Conservation (phyloP, 345 rosid species). For the Populus davidiana region DNA sequence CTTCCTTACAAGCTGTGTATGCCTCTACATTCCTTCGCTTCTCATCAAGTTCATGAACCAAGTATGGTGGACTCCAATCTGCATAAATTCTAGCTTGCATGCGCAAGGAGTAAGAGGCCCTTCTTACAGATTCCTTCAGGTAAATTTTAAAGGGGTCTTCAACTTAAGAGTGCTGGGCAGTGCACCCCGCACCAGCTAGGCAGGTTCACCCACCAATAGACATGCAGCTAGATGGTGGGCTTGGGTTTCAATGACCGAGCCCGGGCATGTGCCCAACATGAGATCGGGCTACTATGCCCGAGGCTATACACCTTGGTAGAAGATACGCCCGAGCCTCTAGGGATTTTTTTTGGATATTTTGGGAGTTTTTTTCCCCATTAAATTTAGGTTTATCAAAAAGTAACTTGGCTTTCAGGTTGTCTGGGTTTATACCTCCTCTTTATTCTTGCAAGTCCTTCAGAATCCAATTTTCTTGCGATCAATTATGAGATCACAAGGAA, state of each 20-base stretch:
- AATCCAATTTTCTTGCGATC: slow-evolving; percentile 15
- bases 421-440: slow-evolving; percentile 6
- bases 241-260: too few relatives aligned
- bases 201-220: too few relatives aligned
- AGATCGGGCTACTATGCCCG: too few relatives aligned
- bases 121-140: slow-evolving; percentile 8
- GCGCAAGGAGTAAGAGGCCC: slow-evolving; percentile 11
- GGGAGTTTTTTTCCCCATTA: too few relatives aligned
- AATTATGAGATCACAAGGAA: slow-evolving; percentile 24
- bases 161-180: background rate
- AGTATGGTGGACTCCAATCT: slow-evolving; percentile 1
- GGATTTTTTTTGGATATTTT: too few relatives aligned
- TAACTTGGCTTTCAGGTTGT: background rate
- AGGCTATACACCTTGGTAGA: too few relatives aligned
- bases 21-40: background rate
- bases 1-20: background rate
- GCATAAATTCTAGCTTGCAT: background rate
- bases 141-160: slow-evolving; percentile 3
- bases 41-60: background rate
- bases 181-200: too few relatives aligned
- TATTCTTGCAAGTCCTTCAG: slow-evolving; percentile 6
- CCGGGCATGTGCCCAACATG: too few relatives aligned
- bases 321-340: too few relatives aligned
- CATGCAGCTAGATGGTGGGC: too few relatives aligned
- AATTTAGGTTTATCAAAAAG: too few relatives aligned